Evolutionary conservation across 208 protist genomes (phyloP).

Genomic region (Leptomonas seymouri): DNA sequence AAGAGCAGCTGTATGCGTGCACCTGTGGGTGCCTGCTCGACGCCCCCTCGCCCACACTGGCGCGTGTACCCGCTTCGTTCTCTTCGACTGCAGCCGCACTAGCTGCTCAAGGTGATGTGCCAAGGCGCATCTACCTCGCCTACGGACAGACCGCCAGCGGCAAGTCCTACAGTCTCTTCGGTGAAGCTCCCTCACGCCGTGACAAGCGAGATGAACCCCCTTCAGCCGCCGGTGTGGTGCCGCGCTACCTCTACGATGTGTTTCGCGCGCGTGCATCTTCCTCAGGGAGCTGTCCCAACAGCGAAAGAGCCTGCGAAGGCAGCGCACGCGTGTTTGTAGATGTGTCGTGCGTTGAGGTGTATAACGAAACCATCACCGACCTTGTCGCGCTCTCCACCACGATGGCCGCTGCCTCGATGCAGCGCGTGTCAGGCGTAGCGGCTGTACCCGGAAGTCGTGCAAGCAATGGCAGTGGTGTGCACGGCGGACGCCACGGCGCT

Average conservation of each 20-base stretch:
- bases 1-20: constrained; percentile 34
- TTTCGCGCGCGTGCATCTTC: constrained; percentile 16
- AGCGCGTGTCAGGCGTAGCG: background rate
- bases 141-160: constrained; percentile 87
- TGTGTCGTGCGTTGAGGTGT: constrained; percentile 76
- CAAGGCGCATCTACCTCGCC: constrained; percentile 53
- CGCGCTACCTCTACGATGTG: constrained; percentile 55
- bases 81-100: background rate
- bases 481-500: background rate
- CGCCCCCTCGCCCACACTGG: background rate
- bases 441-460: no score
- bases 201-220: background rate
- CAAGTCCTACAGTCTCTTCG: constrained; percentile 88
- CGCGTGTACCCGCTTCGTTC: no score
- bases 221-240: constrained; percentile 49
- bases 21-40: constrained; percentile 19
- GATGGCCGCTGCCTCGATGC: background rate
- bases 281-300: background rate
- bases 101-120: background rate
- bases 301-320: background rate
- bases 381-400: constrained; percentile 53
- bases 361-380: constrained; percentile 79
- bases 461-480: background rate
- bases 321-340: constrained; percentile 39
- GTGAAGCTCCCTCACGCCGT: constrained; percentile 5